A percentile compares a stretch with the other conserved stretches of the same genome.
These are phyloP conservation scores for Podila horticola DNA, from an alignment of 192 early-diverging fungal genomes.

Conservation along the genomic window DNA sequence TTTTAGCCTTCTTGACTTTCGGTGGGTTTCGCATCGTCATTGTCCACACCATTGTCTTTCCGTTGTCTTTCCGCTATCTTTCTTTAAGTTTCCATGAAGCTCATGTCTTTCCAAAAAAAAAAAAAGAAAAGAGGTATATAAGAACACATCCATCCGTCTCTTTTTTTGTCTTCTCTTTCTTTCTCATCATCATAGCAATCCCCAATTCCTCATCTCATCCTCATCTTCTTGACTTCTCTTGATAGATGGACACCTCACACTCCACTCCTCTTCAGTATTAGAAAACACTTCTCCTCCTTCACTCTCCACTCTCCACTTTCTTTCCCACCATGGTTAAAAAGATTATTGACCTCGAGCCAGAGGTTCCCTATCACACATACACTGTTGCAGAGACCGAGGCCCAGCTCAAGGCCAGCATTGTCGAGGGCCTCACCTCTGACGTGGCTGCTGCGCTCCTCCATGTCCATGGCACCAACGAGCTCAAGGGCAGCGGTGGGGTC, in stretches of 20 bases:
- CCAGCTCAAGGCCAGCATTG: neutral
- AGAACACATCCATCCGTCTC: no score
- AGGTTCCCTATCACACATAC: slow-evolving; percentile 10
- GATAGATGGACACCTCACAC: neutral
- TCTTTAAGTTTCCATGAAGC: no score
- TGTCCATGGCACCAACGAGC: slow-evolving; percentile 67
- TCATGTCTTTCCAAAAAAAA: neutral
- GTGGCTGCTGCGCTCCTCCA: slow-evolving; percentile 5
- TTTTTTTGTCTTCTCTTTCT: neutral
- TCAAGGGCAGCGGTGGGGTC: slow-evolving; percentile 71
- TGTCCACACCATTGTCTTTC: no score
- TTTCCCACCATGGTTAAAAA: slow-evolving; percentile 8
- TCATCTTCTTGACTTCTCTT: neutral
- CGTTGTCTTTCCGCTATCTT: no score
- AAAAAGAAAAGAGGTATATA: no score
- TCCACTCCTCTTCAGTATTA: neutral
- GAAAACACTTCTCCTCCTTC: neutral
- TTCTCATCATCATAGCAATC: neutral
- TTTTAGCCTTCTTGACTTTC: neutral
- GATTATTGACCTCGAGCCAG: slow-evolving; percentile 6
- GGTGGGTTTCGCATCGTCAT: no score
- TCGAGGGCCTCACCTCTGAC: slow-evolving; percentile 10
- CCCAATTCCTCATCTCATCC: neutral
- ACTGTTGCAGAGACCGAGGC: slow-evolving; percentile 3
- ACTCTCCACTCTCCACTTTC: neutral